These are phyloP conservation scores for Debaryomycetaceae sp. DNA, from an alignment of 1,139 yeast genomes.

Conservation along the genomic window DNA sequence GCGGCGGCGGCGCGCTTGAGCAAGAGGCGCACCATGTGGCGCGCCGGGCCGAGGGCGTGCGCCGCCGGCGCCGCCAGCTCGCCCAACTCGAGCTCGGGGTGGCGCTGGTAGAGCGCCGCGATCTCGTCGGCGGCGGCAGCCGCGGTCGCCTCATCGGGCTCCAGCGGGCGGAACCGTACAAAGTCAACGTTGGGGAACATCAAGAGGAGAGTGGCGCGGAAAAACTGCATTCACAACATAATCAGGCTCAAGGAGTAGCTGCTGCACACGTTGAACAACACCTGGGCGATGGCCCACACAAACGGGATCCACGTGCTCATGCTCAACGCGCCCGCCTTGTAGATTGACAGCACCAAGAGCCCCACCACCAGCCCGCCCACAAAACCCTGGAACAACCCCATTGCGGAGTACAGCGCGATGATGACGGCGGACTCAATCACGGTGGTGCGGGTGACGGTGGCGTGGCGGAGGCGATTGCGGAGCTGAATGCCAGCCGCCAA, in stretches of 20 bases:
- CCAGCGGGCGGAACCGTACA: too few species aligned
- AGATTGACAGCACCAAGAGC: slow-evolving; percentile 56
- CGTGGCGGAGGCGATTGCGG: slow-evolving; percentile 2
- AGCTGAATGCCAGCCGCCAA: slow-evolving; percentile 43
- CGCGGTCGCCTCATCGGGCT: too few species aligned
- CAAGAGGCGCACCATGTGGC: too few species aligned
- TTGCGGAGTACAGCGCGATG: slow-evolving; percentile 38
- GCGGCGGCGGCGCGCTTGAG: too few species aligned
- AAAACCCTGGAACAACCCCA: slow-evolving; percentile 64
- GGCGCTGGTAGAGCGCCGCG: slow-evolving; percentile 1
- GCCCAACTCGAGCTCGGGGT: slow-evolving; percentile 3
- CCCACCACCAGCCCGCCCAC: slow-evolving; percentile 75
- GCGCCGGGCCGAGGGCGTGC: too few species aligned
- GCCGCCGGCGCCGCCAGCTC: too few species aligned
- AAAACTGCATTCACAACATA: slow-evolving; percentile 25
- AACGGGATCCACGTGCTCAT: slow-evolving; percentile 96
- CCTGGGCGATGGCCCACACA: slow-evolving; percentile 67
- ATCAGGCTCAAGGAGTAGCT: slow-evolving; percentile 50
- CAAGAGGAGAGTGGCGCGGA: too few species aligned
- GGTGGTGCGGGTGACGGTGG: slow-evolving; percentile 22
- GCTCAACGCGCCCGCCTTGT: slow-evolving; percentile 69
- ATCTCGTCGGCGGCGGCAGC: background rate
- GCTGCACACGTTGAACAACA: slow-evolving; percentile 60
- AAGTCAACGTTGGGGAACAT: too few species aligned
- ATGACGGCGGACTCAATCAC: slow-evolving; percentile 33